Evolutionary conservation across 2,329 filamentous ascomycete genomes (phyloP), one percentile per base, ranked within the genome.

Genomic region (Paecilomyces formosus): DNA sequence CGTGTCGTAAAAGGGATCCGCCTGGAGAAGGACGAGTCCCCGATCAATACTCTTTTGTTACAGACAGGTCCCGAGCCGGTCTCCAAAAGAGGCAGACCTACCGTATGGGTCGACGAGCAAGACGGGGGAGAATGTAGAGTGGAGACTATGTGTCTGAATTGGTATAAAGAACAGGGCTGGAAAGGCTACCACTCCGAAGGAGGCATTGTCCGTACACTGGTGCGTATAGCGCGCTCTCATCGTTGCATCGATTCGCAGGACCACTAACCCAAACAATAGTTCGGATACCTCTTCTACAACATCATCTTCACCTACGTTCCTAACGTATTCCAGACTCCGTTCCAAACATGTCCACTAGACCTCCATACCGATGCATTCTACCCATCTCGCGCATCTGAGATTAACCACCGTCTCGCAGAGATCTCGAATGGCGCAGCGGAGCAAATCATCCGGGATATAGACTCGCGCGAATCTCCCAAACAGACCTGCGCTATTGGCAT

Each of bases 311-410:
- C 91, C 26, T 96, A 96, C 73, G 84, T 97, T 4, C 93, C 94
- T 26, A 96, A 97, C 66, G 93, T 99, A 57, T 99, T 99, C 73
- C 93, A 97, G 72, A 99, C 94, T 5, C 85, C 88, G 0, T 99
- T 90, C 71, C 94, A 99, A 74, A 96, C 91, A 0, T 96, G 91
- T 68, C 94, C 94, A 0, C 78, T 99, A 3, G 94, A 99, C 72
- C 78, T 99, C 5, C 89, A 95, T 70, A 96, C 92, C 0, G 94
- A 99, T 71, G 87, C 89, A 2, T 99, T 99, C 77, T 97, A 90
- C 70, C 84, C 90, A 0, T 85, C 87, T 0, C 84, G 94, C n/a
- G 85, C 88, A 35, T 91, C 88, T 3, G 92, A 96, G 76, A 94
- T 97, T 70, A 95, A 96, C 69, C 85, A 87, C 62, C 86, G 92